A percentile compares a stretch with the other conserved stretches of the same genome.
Evolutionary conservation across 1,139 yeast genomes (phyloP).

Genomic region (Casaregolazyma lundiana): DNA sequence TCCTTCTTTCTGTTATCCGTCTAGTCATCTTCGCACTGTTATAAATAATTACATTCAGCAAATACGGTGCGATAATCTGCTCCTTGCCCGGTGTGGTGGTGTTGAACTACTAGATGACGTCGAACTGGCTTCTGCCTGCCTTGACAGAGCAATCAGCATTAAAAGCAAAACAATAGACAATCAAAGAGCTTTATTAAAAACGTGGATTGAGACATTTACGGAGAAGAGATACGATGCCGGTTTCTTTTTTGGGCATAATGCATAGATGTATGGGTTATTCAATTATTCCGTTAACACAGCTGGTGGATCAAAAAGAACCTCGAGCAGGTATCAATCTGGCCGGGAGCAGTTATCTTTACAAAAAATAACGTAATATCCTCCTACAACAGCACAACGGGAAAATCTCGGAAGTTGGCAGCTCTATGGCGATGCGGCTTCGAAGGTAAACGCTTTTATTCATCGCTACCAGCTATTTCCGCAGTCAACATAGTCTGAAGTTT

Average conservation of each 20-base stretch:
- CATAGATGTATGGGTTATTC: not conserved
- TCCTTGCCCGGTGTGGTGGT: slow-evolving; percentile 31
- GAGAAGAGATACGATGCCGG: slow-evolving; percentile 25
- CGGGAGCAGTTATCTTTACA: too few species aligned
- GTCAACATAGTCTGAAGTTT: too few species aligned
- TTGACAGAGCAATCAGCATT: slow-evolving; percentile 27
- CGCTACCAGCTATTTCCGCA: too few species aligned
- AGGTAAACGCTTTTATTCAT: too few species aligned
- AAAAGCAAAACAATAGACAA: slow-evolving; percentile 11
- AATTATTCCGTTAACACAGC: not conserved
- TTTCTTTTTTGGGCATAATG: slow-evolving; percentile 13
- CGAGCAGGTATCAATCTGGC: too few species aligned
- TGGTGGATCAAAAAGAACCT: too few species aligned
- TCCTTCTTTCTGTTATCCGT: slow-evolving; percentile 17
- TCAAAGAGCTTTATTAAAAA: slow-evolving; percentile 16
- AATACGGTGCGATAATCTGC: slow-evolving; percentile 28
- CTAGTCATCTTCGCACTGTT: slow-evolving; percentile 11
- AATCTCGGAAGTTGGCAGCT: too few species aligned
- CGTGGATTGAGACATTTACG: slow-evolving; percentile 24
- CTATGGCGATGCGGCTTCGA: too few species aligned
- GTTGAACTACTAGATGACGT: slow-evolving; percentile 24
- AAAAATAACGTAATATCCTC: too few species aligned
- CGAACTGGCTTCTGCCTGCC: slow-evolving; percentile 30
- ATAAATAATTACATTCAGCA: slow-evolving; percentile 22
- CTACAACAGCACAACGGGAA: too few species aligned